phyloP scores from a whole-genome alignment of 176 grass and related monocot species.

The Carex pumila region DNA sequence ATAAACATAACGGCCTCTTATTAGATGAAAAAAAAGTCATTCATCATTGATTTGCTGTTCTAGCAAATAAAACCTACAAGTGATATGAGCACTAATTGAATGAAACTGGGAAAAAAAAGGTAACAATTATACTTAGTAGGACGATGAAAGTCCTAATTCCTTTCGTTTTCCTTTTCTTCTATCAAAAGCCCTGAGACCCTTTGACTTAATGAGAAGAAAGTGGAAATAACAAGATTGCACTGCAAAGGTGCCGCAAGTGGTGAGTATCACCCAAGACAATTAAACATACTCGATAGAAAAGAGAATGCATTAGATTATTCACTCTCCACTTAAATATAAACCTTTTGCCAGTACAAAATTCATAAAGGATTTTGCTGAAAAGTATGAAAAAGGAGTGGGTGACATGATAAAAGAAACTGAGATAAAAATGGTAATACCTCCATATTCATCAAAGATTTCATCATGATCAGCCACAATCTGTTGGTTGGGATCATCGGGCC shows the following conservation, averaged over 20 bases:
- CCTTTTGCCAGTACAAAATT: not conserved
- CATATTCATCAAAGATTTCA: conserved; percentile 98
- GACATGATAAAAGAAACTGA: too few relatives aligned
- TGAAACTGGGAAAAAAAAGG: not conserved
- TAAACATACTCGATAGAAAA: not conserved
- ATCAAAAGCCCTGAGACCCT: not conserved
- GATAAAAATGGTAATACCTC: conserved; percentile 41
- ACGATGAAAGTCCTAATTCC: not conserved
- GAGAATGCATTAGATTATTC: not conserved
- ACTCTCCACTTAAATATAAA: not conserved
- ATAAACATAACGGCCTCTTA: not conserved
- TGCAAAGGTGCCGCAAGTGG: not conserved
- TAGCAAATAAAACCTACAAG: not conserved
- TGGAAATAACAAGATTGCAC: not conserved
- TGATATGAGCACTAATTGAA: not conserved
- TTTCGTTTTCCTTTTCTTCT: not conserved
- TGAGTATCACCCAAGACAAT: not conserved
- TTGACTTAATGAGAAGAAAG: not conserved
- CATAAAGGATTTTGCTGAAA: not conserved
- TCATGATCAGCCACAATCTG: conserved; percentile 79
- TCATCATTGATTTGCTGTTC: too few relatives aligned
- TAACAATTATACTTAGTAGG: not conserved
- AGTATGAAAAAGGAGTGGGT: not conserved
- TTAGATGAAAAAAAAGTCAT: too few relatives aligned
- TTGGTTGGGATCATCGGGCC: conserved; percentile 88